A percentile compares a stretch with the other conserved stretches of the same genome.
Evolutionary conservation across 495 filamentous ascomycete species (phyloP).

Genomic region (Zalerion maritima): DNA sequence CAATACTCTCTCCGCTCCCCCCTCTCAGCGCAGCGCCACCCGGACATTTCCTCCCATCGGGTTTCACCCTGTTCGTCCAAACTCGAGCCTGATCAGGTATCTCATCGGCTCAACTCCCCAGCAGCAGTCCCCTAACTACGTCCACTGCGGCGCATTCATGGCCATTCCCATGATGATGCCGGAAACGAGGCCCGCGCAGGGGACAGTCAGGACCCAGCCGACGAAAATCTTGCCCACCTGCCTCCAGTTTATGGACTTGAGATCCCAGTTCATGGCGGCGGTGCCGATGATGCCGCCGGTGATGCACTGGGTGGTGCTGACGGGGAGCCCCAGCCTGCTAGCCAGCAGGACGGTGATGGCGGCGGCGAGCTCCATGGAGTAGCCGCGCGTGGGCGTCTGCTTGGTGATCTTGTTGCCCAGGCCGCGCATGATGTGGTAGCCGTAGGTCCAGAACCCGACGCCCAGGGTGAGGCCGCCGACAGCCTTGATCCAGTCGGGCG

Average conservation of each 20-base stretch:
- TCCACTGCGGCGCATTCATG: conserved; percentile 22
- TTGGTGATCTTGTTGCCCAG: conserved; percentile 36
- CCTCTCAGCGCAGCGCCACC: no score
- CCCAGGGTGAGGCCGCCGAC: conserved; percentile 30
- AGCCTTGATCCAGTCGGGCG: conserved; percentile 32
- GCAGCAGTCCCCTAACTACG: no score
- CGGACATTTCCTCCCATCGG: no score
- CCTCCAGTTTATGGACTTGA: conserved; percentile 24
- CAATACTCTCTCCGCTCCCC: no score
- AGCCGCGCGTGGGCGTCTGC: conserved; percentile 33
- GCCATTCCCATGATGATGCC: conserved; percentile 24
- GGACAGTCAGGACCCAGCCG: conserved; percentile 27
- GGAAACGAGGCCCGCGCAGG: conserved; percentile 21
- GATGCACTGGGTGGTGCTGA: conserved; percentile 27
- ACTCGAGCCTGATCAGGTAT: no score
- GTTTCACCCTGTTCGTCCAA: no score
- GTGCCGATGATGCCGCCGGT: conserved; percentile 24
- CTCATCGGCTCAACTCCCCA: no score
- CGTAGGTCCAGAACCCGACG: conserved; percentile 34
- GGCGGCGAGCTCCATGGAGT: conserved; percentile 30
- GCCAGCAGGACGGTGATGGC: conserved; percentile 33
- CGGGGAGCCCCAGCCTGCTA: conserved; percentile 23
- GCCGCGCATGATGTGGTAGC: conserved; percentile 31
- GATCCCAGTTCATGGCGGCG: conserved; percentile 26
- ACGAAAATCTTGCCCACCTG: conserved; percentile 21